Conservation (phyloP, 305 asterid species). For the Fraxinus paxiana region DNA sequence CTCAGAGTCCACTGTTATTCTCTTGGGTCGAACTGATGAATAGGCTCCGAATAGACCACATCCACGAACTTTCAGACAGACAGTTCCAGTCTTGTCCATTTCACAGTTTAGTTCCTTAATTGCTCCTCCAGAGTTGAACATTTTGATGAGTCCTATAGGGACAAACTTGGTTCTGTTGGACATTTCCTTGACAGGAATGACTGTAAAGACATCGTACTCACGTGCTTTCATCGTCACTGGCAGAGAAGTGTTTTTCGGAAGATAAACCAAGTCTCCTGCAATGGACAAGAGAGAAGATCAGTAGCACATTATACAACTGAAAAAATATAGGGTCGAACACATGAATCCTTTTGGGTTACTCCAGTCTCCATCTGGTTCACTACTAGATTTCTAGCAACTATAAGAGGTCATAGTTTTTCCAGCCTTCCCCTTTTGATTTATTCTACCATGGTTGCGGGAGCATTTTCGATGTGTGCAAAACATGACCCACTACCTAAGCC, state of each 20-base stretch:
- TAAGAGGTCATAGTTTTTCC: background rate
- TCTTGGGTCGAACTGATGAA: slow-evolving; percentile 53
- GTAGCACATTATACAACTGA: background rate
- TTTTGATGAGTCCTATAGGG: slow-evolving; percentile 64
- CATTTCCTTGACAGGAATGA: slow-evolving; percentile 54
- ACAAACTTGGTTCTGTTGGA: slow-evolving; percentile 47
- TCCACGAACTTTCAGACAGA: slow-evolving; percentile 52
- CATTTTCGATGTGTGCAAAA: background rate
- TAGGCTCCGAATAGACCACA: slow-evolving; percentile 72
- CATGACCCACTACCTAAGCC: background rate
- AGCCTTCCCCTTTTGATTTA: background rate
- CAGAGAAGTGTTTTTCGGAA: slow-evolving; percentile 52
- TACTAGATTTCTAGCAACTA: background rate
- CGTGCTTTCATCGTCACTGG: slow-evolving; percentile 64
- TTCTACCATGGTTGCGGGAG: background rate
- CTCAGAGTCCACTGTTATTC: slow-evolving; percentile 40
- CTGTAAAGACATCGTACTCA: slow-evolving; percentile 67
- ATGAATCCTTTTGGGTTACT: background rate
- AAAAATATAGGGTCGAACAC: background rate
- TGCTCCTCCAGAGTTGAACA: slow-evolving; percentile 92
- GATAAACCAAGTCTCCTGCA: slow-evolving; percentile 69
- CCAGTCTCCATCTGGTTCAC: background rate
- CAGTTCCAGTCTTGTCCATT: slow-evolving; percentile 30
- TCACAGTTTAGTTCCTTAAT: slow-evolving; percentile 50
- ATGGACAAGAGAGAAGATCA: background rate